phyloP scores from a whole-genome alignment of 768 basidiomycete species.

The Lentinula lateritia region DNA sequence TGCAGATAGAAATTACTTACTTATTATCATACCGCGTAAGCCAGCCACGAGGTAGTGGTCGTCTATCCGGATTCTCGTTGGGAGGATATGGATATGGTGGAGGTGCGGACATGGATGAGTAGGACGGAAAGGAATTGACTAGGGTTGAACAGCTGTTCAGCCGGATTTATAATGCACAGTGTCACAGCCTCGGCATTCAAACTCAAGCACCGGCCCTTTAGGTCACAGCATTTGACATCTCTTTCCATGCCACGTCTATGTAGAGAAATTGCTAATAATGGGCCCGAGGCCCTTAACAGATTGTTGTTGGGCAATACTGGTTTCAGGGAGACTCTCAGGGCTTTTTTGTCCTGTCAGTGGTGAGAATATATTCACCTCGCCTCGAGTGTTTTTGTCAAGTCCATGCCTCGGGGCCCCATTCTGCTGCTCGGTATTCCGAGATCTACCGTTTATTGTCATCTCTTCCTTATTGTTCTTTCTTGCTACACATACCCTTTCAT shows the following conservation, averaged over 20 bases:
- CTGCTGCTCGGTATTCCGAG: no score
- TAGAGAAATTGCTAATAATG: no score
- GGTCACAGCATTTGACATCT: neutral
- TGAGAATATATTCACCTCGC: no score
- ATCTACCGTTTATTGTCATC: no score
- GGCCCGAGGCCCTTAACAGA: no score
- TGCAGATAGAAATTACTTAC: slow-evolving; percentile 34
- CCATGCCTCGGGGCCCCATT: no score
- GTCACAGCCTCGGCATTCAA: neutral
- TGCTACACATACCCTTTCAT: no score
- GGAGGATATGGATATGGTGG: slow-evolving; percentile 6
- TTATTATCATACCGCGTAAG: slow-evolving; percentile 59
- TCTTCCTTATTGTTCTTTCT: no score
- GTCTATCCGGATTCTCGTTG: slow-evolving; percentile 16
- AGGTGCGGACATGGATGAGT: slow-evolving; percentile 5
- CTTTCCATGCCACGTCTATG: neutral
- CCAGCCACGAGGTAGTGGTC: slow-evolving; percentile 66
- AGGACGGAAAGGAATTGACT: neutral
- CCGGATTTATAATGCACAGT: neutral
- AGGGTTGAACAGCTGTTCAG: neutral
- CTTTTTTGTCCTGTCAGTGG: no score
- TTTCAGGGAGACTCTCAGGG: no score
- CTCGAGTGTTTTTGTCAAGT: no score
- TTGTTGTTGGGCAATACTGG: no score
- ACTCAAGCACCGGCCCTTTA: neutral